These are phyloP conservation scores for Xylariaceae sp. DNA, from an alignment of 2,329 filamentous ascomycete species.

Conservation along the genomic window DNA sequence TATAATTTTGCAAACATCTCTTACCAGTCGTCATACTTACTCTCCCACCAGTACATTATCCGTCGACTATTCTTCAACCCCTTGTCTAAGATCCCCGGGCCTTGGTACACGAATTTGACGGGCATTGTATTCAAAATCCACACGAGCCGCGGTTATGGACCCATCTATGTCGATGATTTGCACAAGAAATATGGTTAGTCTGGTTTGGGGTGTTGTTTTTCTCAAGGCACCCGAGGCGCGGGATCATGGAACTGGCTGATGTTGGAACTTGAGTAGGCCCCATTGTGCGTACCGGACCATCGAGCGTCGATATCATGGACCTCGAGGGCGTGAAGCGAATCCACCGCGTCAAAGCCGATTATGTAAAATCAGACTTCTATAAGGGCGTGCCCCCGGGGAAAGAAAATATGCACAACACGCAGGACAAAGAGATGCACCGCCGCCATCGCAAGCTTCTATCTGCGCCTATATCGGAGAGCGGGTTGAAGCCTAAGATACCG, in stretches of 20 bases:
- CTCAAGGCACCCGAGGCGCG: background rate
- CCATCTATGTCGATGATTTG: constrained; percentile 22
- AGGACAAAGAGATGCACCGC: constrained; percentile 37
- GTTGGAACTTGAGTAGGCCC: too few species aligned
- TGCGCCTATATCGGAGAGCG: constrained; percentile 35
- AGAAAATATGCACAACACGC: constrained; percentile 38
- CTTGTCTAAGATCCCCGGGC: constrained; percentile 14
- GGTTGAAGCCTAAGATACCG: constrained; percentile 30
- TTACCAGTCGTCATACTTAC: too few species aligned
- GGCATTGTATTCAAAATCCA: constrained; percentile 14
- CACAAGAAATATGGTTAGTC: constrained; percentile 25
- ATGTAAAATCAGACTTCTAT: constrained; percentile 28
- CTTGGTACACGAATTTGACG: constrained; percentile 26
- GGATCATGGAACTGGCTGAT: too few species aligned
- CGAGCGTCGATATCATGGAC: constrained; percentile 26
- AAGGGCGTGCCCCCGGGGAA: constrained; percentile 7
- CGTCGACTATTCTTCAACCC: constrained; percentile 12
- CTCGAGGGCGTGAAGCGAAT: constrained; percentile 22
- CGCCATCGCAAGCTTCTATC: constrained; percentile 40
- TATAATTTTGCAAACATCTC: too few species aligned
- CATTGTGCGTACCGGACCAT: constrained; percentile 25
- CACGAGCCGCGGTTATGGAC: constrained; percentile 10
- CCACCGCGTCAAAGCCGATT: constrained; percentile 29
- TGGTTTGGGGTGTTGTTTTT: background rate
- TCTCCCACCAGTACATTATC: background rate